Conservation (phyloP, 345 rosid species). For the Heritiera littoralis region DNA sequence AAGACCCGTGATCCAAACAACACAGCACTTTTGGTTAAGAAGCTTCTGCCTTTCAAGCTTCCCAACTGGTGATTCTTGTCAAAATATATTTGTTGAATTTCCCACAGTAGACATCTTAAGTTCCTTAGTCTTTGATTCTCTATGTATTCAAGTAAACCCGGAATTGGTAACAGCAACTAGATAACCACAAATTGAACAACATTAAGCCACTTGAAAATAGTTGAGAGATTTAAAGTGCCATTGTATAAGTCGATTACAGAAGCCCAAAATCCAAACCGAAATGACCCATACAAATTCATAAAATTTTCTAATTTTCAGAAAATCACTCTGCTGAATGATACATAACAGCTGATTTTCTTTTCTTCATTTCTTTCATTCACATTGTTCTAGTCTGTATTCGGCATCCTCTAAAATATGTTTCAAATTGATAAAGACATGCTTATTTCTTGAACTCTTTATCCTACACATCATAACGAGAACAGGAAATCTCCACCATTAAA, state of each 20-base stretch:
- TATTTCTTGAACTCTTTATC: too few species aligned
- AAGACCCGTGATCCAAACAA: constrained; percentile 95
- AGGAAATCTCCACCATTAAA: not conserved
- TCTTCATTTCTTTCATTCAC: too few species aligned
- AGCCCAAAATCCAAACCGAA: not conserved
- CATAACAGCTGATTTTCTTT: too few species aligned
- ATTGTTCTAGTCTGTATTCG: too few species aligned
- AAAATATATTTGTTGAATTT: constrained; percentile 75
- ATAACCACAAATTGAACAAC: constrained; percentile 18
- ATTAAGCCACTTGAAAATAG: not conserved
- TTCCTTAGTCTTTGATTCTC: constrained; percentile 20
- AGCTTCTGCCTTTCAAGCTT: constrained; percentile 75
- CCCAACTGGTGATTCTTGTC: constrained; percentile 91
- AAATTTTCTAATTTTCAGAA: too few species aligned
- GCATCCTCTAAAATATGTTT: too few species aligned
- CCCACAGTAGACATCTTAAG: constrained; percentile 66
- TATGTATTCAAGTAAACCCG: constrained; percentile 10
- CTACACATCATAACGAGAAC: too few species aligned
- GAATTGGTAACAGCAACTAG: constrained; percentile 16
- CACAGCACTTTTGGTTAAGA: constrained; percentile 85
- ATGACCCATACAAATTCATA: not conserved
- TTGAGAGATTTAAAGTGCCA: not conserved
- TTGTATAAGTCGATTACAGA: not conserved
- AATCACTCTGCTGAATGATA: too few species aligned
- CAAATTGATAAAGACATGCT: too few species aligned